A percentile compares a stretch with the other conserved stretches of the same genome.
These are phyloP conservation scores for Yamadazyma sp. DNA, from an alignment of 1,139 yeast genomes.

Conservation along the genomic window DNA sequence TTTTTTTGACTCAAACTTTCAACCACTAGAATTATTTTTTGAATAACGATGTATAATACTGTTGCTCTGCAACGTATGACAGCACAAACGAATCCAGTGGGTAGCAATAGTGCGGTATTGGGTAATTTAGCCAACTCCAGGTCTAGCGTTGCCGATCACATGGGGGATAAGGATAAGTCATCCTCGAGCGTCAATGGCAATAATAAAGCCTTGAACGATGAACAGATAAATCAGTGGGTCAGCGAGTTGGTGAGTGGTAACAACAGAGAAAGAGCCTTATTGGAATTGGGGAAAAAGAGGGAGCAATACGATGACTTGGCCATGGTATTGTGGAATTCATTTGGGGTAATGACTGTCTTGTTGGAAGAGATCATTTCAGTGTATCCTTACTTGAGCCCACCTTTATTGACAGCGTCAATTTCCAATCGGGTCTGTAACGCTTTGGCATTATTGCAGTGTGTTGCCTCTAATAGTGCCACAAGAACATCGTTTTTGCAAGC, in stretches of 20 bases:
- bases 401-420: constrained; percentile 79
- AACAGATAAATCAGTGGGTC: constrained; percentile 88
- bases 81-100: constrained; percentile 3
- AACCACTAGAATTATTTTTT: background rate
- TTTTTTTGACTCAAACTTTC: background rate
- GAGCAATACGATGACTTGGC: constrained; percentile 96
- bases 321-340: constrained; percentile 89
- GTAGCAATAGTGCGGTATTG: background rate
- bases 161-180: constrained; percentile 2
- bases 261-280: constrained; percentile 85
- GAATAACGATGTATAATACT: constrained; percentile 13
- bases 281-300: constrained; percentile 89
- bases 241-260: constrained; percentile 87
- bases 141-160: background rate
- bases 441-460: constrained; percentile 89
- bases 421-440: constrained; percentile 96
- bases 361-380: constrained; percentile 88
- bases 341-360: constrained; percentile 92
- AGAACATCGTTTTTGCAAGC: constrained; percentile 83
- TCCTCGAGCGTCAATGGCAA: background rate
- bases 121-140: background rate
- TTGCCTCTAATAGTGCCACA: constrained; percentile 92
- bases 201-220: constrained; percentile 71
- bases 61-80: constrained; percentile 13
- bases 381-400: constrained; percentile 87